Percentiles rank a stretch among this genome's conserved stretches.
phyloP scores from a whole-genome alignment of 495 filamentous ascomycete genomes.

The Trichoderma erinaceum region DNA sequence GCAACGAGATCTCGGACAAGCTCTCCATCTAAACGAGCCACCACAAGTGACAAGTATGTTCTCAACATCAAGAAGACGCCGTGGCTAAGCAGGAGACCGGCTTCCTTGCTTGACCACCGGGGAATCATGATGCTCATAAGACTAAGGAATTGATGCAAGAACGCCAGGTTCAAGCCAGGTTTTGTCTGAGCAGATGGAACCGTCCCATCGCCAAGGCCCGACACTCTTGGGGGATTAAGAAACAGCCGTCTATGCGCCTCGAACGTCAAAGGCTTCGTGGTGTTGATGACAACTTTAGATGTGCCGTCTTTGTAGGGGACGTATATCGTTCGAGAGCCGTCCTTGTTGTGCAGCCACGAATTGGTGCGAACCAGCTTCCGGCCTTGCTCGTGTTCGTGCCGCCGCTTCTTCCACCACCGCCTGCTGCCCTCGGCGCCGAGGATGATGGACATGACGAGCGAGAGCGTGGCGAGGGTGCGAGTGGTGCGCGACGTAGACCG shows the following conservation, averaged over 20 bases:
- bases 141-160: slow-evolving; percentile 93
- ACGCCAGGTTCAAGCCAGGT: slow-evolving; percentile 94
- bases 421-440: slow-evolving; percentile 67
- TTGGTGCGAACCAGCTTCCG: slow-evolving; percentile 78
- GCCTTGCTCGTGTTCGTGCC: slow-evolving; percentile 72
- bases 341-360: slow-evolving; percentile 84
- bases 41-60: slow-evolving; percentile 89
- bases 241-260: slow-evolving; percentile 93
- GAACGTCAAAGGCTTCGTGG: slow-evolving; percentile 91
- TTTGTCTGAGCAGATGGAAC: slow-evolving; percentile 86
- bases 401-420: slow-evolving; percentile 61
- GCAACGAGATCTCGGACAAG: slow-evolving; percentile 94
- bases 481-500: slow-evolving; percentile 58
- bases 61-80: slow-evolving; percentile 80
- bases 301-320: slow-evolving; percentile 85
- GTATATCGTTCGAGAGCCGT: slow-evolving; percentile 89
- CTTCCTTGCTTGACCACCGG: slow-evolving; percentile 90
- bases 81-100: slow-evolving; percentile 79
- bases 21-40: slow-evolving; percentile 89
- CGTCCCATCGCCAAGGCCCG: slow-evolving; percentile 65
- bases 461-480: slow-evolving; percentile 66
- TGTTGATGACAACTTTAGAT: slow-evolving; percentile 83
- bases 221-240: slow-evolving; percentile 77
- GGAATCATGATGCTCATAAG: slow-evolving; percentile 97
- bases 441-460: slow-evolving; percentile 69